Evolutionary conservation across 306 rosid genomes (phyloP).

Genomic region (Acacia melanoxylon): DNA sequence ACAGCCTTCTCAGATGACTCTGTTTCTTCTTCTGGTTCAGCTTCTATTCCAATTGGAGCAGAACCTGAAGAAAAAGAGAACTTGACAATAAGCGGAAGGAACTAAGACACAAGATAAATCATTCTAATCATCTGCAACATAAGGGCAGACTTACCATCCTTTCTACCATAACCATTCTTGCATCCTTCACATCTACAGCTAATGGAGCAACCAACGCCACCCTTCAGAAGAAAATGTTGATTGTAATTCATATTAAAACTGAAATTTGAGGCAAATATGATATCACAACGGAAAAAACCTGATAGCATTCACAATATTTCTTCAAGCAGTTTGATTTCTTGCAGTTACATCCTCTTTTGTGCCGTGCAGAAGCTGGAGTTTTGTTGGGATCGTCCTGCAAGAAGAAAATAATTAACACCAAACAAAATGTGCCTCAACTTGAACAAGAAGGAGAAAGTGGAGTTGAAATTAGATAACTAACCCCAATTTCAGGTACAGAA

Average conservation of each 20-base stretch:
- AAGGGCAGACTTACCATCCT: conserved; percentile 62
- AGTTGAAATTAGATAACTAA: conserved; percentile 35
- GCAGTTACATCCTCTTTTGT: conserved; percentile 93
- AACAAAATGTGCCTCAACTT: conserved; percentile 20
- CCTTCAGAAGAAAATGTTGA: conserved; percentile 50
- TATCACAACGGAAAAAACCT: conserved; percentile 51
- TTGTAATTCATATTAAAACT: conserved; percentile 35
- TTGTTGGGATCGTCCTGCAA: conserved; percentile 76
- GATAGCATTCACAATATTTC: conserved; percentile 89
- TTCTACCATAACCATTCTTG: conserved; percentile 77
- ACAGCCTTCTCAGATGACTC: conserved; percentile 52
- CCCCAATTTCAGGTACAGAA: conserved; percentile 67
- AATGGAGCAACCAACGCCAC: conserved; percentile 89
- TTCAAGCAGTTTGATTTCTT: conserved; percentile 84
- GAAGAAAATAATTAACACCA: conserved; percentile 23
- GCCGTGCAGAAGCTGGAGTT: conserved; percentile 83
- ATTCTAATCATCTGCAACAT: conserved; percentile 1
- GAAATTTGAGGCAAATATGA: conserved; percentile 15
- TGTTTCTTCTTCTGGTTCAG: conserved; percentile 75
- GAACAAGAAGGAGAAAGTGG: conserved; percentile 5
- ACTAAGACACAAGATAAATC: neutral
- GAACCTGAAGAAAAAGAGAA: conserved; percentile 50
- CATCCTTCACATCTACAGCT: conserved; percentile 90
- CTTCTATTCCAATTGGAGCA: conserved; percentile 44
- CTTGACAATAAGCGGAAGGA: neutral